A percentile compares a stretch with the other conserved stretches of the same genome.
Evolutionary conservation across 169 alveolate genomes (phyloP).

Genomic region (Cryptosporidium ubiquitum): DNA sequence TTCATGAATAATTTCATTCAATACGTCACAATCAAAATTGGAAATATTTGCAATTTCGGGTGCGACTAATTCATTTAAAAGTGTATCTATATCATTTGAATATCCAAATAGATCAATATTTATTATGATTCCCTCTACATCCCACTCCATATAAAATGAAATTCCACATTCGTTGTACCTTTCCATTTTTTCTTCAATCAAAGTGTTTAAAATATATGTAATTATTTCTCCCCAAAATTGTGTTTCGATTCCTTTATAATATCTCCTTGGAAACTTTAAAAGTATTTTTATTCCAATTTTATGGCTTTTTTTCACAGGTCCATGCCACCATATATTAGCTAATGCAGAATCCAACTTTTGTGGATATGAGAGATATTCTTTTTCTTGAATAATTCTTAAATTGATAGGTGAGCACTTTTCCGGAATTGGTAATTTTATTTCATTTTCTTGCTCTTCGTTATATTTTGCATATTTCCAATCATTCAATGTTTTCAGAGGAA

Average conservation of each 20-base stretch:
- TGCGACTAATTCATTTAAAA: conserved; percentile 14
- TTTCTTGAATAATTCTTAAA: conserved; percentile 1
- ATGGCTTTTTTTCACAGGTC: conserved; percentile 19
- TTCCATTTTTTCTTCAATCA: conserved; percentile 25
- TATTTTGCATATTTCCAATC: conserved; percentile 5
- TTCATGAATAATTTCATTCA: neutral
- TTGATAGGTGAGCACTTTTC: conserved; percentile 51
- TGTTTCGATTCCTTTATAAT: conserved; percentile 56
- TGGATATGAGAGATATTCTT: neutral
- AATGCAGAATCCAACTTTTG: neutral
- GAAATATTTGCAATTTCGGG: neutral
- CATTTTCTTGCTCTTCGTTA: neutral
- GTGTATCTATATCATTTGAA: conserved; percentile 22
- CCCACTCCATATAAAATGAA: conserved; percentile 17
- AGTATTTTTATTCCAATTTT: conserved; percentile 38
- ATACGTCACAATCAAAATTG: neutral
- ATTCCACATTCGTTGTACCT: conserved; percentile 51
- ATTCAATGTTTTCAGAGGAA: neutral
- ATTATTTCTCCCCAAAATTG: conserved; percentile 65
- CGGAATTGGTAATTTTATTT: conserved; percentile 35
- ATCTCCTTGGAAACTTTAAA: conserved; percentile 63
- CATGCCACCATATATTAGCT: conserved; percentile 62
- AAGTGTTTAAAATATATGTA: neutral
- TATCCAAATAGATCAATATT: conserved; percentile 44
- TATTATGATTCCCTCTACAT: conserved; percentile 22